Evolutionary conservation across 2,329 filamentous ascomycete genomes (phyloP), one percentile per base, ranked within the genome.

Genomic region (Pseudodiploospora longispora): DNA sequence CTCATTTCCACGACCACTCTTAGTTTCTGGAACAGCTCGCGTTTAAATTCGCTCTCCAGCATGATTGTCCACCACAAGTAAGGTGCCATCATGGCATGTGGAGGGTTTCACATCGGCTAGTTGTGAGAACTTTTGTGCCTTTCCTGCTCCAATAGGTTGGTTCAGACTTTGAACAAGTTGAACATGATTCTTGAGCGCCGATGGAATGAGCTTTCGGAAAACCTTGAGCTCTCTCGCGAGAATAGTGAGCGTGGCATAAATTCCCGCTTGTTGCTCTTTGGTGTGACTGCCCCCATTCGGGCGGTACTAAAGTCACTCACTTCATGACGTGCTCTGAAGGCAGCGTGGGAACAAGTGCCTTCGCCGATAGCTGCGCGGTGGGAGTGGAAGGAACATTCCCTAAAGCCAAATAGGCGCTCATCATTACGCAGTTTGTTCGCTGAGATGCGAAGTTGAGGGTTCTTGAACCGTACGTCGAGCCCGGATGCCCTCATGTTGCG

Each of bases 341-440:
- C 49, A 8, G 55, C 55, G 51, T 78, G 70, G 10, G 75, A 75
- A 47, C 76, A 80, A n/a, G 60, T 61, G 5, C 67, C 67, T 58
- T 80, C 70, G 19, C 75, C 76, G 31, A 78, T 73, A 6, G 65
- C 60, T 4, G 72, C 68, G 19, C 76, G 67, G 53, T 80, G 76
- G 33, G 72, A 76, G 57, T 80, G 76, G 52, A 80, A 80, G 9
- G 75, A 76, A 57, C 76, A 80, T 58, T 76, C 73, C 27, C 76
- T 67, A 57, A 79, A 80, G n/a, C 76, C 76, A 53, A 78, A 79
- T 41, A 72, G 66, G 32, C 76, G 72, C 61, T 78, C 72, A 38
- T 76, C 75, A 59, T 71, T 76, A 48, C 70, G 66, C 27, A 80
- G 64, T 44, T 66, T 64, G 63, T 80, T 80, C 50, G 70, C 72